Evolutionary conservation across 1,284 basidiomycete genomes (phyloP).

Genomic region (Apiotrichum akiyoshidainum): DNA sequence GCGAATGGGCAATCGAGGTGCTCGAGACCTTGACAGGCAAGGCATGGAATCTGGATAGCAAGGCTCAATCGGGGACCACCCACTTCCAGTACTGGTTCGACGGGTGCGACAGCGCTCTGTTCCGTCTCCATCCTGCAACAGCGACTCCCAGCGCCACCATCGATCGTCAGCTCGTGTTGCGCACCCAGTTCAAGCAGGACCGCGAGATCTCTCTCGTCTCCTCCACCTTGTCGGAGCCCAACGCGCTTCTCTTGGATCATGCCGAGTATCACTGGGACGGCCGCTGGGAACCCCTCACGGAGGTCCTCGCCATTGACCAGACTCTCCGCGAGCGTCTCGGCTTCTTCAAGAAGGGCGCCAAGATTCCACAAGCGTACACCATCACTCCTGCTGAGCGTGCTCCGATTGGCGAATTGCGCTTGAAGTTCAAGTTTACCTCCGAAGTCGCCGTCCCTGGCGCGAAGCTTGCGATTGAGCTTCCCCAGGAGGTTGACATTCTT

Average conservation of each 20-base stretch:
- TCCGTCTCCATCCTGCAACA: slow-evolving; percentile 10
- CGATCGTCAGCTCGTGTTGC: slow-evolving; percentile 11
- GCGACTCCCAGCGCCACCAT: neutral
- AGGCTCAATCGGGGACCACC: slow-evolving; percentile 13
- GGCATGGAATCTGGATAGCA: slow-evolving; percentile 15
- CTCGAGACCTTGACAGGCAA: slow-evolving; percentile 25
- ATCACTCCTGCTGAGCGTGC: slow-evolving; percentile 20
- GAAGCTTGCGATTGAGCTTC: slow-evolving; percentile 25
- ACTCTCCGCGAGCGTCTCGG: slow-evolving; percentile 23
- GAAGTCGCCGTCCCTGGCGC: slow-evolving; percentile 6
- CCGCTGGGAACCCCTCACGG: slow-evolving; percentile 19
- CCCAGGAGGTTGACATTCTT: slow-evolving; percentile 16
- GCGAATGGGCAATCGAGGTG: slow-evolving; percentile 21
- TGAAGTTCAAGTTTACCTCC: slow-evolving; percentile 23
- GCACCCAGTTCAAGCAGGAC: slow-evolving; percentile 20
- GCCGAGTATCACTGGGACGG: slow-evolving; percentile 17
- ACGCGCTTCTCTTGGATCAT: slow-evolving; percentile 29
- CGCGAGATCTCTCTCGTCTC: slow-evolving; percentile 21
- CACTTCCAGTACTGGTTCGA: slow-evolving; percentile 24
- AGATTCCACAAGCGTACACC: slow-evolving; percentile 29
- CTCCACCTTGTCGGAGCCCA: slow-evolving; percentile 27
- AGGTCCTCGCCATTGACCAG: slow-evolving; percentile 32
- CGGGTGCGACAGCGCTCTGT: slow-evolving; percentile 22
- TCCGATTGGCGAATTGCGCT: slow-evolving; percentile 17
- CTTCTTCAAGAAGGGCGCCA: slow-evolving; percentile 27